Base-by-base conservation (phyloP, 768 basidiomycete species). In the Xerocomellus dryophilus region DNA sequence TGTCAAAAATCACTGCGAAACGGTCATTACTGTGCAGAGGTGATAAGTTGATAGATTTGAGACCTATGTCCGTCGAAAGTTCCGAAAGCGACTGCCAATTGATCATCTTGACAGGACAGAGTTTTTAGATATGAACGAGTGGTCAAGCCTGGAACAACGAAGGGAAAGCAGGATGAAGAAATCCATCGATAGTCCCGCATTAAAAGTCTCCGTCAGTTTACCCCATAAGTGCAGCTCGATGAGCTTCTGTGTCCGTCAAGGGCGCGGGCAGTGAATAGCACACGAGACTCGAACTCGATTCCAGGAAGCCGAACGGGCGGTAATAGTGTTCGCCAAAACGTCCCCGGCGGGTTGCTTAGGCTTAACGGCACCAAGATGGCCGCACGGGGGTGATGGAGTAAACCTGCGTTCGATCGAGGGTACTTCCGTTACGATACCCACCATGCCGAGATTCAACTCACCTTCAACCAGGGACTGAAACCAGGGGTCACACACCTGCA, bases 31-130 rank as follows among this genome's bases (percentile, higher is more conserved):
- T 57, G 9, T 41, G 50, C 18, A 10, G 7, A 46, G 15, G 43
- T n/a, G 20, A n/a, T 23, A 4, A 44, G 43, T 32, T 9, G 38
- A 54, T 23, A 21, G 18, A 51, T 46, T 23, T 27, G 9, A 57
- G 75, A 76, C 76, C 57, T 10, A 65, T 57, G 54, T 78, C 76
- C 18, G 57, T 66, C 21, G 64, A 69, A 44, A 78, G 57, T 61
- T 76, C 69, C 10, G 61, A 52, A 34, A 68, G 61, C 11, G 77
- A 78, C 42, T 70, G 58, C 76, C 77, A 78, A 52, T 74, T 53
- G 48, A 67, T 66, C 78, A 78, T 78, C 35, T 53, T 61, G 58
- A 29, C 12, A 14, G 40, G 49, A 42, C 23, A n/a, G 34, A 5
- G 17, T 29, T 36, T 12, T 50, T 23, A 27, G 40, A 45, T 21